phyloP scores from a whole-genome alignment of 768 basidiomycete species.

The Pleurotus sapidus region DNA sequence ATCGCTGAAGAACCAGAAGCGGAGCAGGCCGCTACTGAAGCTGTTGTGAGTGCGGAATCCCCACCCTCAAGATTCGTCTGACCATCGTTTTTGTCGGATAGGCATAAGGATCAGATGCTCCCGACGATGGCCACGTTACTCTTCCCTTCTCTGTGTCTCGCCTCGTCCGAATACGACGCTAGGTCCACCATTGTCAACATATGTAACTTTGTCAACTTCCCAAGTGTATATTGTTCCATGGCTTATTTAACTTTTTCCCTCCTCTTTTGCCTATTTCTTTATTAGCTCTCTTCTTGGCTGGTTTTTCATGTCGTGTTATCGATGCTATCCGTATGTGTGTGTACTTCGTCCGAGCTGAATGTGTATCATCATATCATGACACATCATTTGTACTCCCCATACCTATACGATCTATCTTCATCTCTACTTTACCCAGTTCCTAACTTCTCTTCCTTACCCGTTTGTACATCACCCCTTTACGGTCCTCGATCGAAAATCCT shows the following conservation, averaged over 20 bases:
- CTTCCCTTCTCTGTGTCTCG: neutral
- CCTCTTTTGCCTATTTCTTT: neutral
- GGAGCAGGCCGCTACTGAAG: constrained; percentile 34
- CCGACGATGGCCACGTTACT: neutral
- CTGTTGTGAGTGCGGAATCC: constrained; percentile 8
- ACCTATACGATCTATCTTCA: neutral
- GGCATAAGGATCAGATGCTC: neutral
- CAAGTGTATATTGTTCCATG: neutral
- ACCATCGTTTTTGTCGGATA: neutral
- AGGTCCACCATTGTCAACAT: neutral
- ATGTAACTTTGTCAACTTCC: neutral
- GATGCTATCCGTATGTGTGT: constrained; percentile 7
- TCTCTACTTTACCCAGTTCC: neutral
- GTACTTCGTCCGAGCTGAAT: constrained; percentile 5
- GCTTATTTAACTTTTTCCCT: neutral
- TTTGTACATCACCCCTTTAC: constrained; percentile 1
- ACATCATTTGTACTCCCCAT: constrained; percentile 7
- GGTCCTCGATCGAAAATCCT: neutral
- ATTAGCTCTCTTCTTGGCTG: neutral
- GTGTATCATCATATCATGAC: constrained; percentile 5
- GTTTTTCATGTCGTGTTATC: constrained; percentile 2
- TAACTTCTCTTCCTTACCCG: neutral
- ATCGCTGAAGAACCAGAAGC: constrained; percentile 57
- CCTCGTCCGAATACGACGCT: neutral
- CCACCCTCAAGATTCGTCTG: neutral